Percentiles rank a stretch among this genome's conserved stretches.
Evolutionary conservation across 495 filamentous ascomycete species (phyloP).

Genomic region (Daldinia childiae): DNA sequence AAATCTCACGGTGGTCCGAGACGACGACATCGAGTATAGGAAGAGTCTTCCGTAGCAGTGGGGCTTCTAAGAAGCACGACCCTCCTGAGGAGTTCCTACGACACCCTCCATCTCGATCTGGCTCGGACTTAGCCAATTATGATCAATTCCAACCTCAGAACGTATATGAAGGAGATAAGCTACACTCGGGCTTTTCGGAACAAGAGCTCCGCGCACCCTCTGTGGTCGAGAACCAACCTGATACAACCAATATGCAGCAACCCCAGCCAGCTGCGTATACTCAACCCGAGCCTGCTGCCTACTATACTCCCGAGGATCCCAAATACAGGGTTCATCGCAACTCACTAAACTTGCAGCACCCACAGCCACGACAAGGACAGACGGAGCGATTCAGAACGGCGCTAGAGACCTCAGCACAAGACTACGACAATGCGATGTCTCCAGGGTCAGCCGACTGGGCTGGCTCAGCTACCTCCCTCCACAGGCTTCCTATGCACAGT

Average conservation of each 20-base stretch:
- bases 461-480: constrained; percentile 65
- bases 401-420: constrained; percentile 80
- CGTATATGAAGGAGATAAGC: constrained; percentile 73
- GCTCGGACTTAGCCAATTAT: constrained; percentile 73
- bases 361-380: constrained; percentile 85
- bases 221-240: constrained; percentile 22
- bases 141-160: constrained; percentile 72
- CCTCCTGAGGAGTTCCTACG: constrained; percentile 52
- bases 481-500: constrained; percentile 52
- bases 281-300: constrained; percentile 46
- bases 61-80: constrained; percentile 55
- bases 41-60: constrained; percentile 61
- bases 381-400: constrained; percentile 82
- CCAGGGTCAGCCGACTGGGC: constrained; percentile 80
- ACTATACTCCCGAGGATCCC: constrained; percentile 76
- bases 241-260: constrained; percentile 21
- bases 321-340: constrained; percentile 93
- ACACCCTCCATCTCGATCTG: constrained; percentile 70
- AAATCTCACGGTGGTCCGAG: constrained; percentile 96
- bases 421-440: constrained; percentile 71
- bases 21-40: constrained; percentile 80
- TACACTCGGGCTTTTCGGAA: constrained; percentile 72
- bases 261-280: constrained; percentile 44
- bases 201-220: constrained; percentile 48
- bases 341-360: constrained; percentile 87